These are phyloP conservation scores for Sarcomyxa edulis DNA, from an alignment of 768 basidiomycete species.

Conservation along the genomic window DNA sequence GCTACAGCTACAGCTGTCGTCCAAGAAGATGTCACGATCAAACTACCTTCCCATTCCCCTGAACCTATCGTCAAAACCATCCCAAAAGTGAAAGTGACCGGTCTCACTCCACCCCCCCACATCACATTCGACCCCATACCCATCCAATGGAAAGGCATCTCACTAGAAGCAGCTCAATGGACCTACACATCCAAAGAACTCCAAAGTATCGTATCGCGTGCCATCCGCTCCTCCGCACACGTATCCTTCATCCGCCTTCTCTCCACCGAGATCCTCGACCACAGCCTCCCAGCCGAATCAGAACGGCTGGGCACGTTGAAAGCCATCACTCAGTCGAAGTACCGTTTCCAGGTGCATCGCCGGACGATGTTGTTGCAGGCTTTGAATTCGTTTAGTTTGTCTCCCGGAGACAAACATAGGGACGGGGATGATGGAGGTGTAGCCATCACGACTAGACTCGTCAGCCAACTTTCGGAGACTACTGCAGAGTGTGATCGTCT, in stretches of 20 bases:
- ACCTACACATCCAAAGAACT: slow-evolving; percentile 58
- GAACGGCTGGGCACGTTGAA: slow-evolving; percentile 52
- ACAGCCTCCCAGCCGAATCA: slow-evolving; percentile 50
- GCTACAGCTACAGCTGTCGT: no score
- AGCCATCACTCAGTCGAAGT: slow-evolving; percentile 53
- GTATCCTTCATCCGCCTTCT: slow-evolving; percentile 71
- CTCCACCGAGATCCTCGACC: slow-evolving; percentile 56
- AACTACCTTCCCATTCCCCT: no score
- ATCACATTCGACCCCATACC: slow-evolving; percentile 51
- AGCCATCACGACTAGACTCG: slow-evolving; percentile 34
- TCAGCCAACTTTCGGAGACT: slow-evolving; percentile 56
- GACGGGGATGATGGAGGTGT: slow-evolving; percentile 21
- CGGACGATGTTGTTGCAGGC: slow-evolving; percentile 71
- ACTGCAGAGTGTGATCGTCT: slow-evolving; percentile 54
- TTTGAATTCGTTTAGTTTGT: slow-evolving; percentile 45
- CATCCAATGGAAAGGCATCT: slow-evolving; percentile 64
- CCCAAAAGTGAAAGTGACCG: slow-evolving; percentile 15
- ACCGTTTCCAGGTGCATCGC: slow-evolving; percentile 61
- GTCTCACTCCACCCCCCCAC: slow-evolving; percentile 42
- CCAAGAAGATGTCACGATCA: no score
- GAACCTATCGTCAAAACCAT: neutral
- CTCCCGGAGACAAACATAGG: slow-evolving; percentile 21
- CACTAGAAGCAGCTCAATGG: slow-evolving; percentile 64
- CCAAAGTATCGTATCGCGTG: slow-evolving; percentile 66
- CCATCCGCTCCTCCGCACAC: slow-evolving; percentile 62